A percentile compares a stretch with the other conserved stretches of the same genome.
Evolutionary conservation across 306 rosid species (phyloP).

Genomic region (Trifolium fragiferum): DNA sequence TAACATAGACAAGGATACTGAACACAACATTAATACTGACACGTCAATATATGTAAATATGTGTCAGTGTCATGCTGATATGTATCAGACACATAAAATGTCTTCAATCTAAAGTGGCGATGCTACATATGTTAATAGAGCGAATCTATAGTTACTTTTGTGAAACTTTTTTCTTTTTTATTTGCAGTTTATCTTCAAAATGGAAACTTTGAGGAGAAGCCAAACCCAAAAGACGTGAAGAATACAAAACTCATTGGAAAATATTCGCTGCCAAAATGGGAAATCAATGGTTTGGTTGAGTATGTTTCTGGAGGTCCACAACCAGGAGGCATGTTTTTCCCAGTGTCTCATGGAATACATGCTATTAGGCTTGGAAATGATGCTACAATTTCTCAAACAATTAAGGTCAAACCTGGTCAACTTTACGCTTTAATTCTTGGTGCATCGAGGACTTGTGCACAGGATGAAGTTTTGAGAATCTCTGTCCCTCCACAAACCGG

Average conservation of each 20-base stretch:
- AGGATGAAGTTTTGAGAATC: constrained; percentile 86
- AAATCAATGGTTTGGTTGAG: constrained; percentile 82
- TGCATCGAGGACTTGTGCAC: constrained; percentile 98
- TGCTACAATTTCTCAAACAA: constrained; percentile 80
- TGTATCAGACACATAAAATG: too few relatives aligned
- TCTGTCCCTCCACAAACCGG: constrained; percentile 74
- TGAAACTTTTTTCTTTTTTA: neutral
- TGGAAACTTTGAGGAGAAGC: constrained; percentile 88
- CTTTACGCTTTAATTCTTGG: constrained; percentile 78
- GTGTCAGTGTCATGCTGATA: too few relatives aligned
- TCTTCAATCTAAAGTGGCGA: too few relatives aligned
- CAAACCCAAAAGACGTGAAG: constrained; percentile 57
- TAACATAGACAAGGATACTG: too few relatives aligned
- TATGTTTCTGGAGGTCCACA: constrained; percentile 92
- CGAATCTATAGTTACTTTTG: neutral
- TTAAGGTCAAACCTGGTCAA: constrained; percentile 71
- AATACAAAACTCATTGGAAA: constrained; percentile 77
- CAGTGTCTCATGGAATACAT: constrained; percentile 83
- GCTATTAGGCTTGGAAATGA: constrained; percentile 96
- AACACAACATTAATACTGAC: too few relatives aligned
- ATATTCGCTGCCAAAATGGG: constrained; percentile 80
- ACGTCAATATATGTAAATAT: too few relatives aligned
- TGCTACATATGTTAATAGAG: too few relatives aligned
- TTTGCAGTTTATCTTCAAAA: constrained; percentile 68
- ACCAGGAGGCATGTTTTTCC: constrained; percentile 89